Base-by-base conservation (phyloP, 129 eudicot genomes). In the Helianthus tuberosus region DNA sequence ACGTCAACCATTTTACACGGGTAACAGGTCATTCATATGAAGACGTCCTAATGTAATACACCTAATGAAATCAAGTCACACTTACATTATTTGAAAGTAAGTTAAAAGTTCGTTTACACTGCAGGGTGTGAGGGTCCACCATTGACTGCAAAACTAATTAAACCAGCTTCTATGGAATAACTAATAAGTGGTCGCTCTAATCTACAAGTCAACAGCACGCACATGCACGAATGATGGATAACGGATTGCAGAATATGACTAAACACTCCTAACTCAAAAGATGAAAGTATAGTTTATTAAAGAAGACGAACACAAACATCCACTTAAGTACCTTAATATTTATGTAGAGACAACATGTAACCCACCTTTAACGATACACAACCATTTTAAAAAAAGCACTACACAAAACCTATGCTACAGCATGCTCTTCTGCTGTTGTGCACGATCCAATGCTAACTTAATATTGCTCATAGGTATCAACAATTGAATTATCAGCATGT, bases 271-370 rank as follows among this genome's bases (percentile, higher is more conserved):
- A 50, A 50, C 5, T 50, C 17, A 25, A 50, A 50, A 50, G 54
- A 50, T 3, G 5, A 50, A 50, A 50, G 54, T 50, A 13, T 50
- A 50, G 15, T 46, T 17, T 59, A 49, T 14, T 27, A 48, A 29
- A 25, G 55, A 71, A 5, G 16, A 55, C 32, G 6, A 55, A 39
- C 11, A 71, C 12, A 52, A 71, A 39, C 52, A 70, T 70, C 32
- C 16, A 38, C 41, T 54, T 55, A 71, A 17, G 14, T 36, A 11
- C 36, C 11, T 25, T 25, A 25, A 25, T 25, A 25, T 25, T 58
- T 53, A 72, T 53, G 58, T 11, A 25, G 54, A 72, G 46, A 54
- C 75, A 71, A 39, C 23, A 17, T 39, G 43, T 71, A 71, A 55
- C 11, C 39, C 65, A 39, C 12, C 52, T 71, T 17, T 17, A 25